phyloP scores from a whole-genome alignment of 2,329 filamentous ascomycete species.

The Pestalotiopsis sp. region DNA sequence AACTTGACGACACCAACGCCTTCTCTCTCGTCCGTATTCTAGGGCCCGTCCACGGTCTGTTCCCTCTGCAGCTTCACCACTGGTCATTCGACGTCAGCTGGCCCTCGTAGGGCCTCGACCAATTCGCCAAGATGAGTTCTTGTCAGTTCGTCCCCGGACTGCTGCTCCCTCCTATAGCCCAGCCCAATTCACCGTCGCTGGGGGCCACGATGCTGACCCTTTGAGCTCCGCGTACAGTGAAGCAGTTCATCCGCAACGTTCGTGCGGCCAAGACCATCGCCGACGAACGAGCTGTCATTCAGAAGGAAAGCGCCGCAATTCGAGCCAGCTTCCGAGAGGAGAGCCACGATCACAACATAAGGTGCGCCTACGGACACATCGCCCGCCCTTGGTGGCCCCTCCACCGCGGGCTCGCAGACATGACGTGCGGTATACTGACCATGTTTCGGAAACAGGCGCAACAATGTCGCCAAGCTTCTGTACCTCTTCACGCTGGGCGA shows the following conservation, averaged over 20 bases:
- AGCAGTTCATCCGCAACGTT: conserved; percentile 99
- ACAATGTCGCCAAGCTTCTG: conserved; percentile 97
- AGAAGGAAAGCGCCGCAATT: conserved; percentile 98
- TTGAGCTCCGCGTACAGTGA: conserved; percentile 62
- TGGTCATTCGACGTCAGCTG: conserved; percentile 10
- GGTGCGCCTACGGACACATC: conserved; percentile 53
- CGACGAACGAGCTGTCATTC: conserved; percentile 96
- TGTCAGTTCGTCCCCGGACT: conserved; percentile 9
- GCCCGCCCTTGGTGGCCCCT: neutral
- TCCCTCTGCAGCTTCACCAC: neutral
- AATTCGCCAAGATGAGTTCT: conserved; percentile 18
- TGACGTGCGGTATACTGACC: conserved; percentile 9
- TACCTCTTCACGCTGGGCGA: conserved; percentile 98
- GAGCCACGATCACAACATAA: conserved; percentile 85
- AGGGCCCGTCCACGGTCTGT: neutral
- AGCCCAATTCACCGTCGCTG: neutral
- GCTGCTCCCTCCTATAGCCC: neutral
- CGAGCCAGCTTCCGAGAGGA: conserved; percentile 97
- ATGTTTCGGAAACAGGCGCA: conserved; percentile 63
- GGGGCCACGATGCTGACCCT: neutral
- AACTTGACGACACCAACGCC: conserved; percentile 5
- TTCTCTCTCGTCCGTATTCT: neutral
- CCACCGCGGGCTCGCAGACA: neutral
- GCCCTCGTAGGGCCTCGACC: conserved; percentile 16
- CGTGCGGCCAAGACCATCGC: conserved; percentile 98